Evolutionary conservation across 306 rosid genomes (phyloP), one percentile per base, ranked within the genome.

Genomic region (Corylus avellana): DNA sequence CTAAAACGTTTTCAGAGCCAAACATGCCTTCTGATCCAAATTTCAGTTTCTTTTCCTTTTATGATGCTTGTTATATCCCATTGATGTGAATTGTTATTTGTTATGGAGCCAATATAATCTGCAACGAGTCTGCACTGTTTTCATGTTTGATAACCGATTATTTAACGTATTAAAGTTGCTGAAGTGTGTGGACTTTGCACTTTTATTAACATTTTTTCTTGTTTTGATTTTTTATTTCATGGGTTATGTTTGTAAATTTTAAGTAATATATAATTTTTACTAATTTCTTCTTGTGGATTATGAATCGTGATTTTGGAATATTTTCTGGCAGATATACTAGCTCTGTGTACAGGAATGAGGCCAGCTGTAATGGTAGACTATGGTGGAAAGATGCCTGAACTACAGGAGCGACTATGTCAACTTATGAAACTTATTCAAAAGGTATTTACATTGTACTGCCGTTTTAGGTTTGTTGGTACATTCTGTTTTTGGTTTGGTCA

Each of bases 321-420:
- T 73, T 77, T 67, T 48, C 49, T 59, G 64, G 79, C 83, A 94
- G 98, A 94, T 84, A 77, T 94, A 55, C 62, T 86, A n/a, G 98
- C 97, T 3, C 84, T 94, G 54, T 86, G 77, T 35, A 89, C 98
- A 1, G 88, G 91, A 84, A 88, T 94, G 97, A 88, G 97, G 84
- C 84, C 96, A 4, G 93, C 89, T 53, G 88, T 94, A 1, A 87
- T 92, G 98, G 53, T 94, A 22, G 98, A 94, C 77, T 94, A 92
- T 62, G 98, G 97, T 4, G 97, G 97, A 85, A 90, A 83, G 84
- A 81, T 94, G 96, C 97, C 97, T 54, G 91, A 89, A 67, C 82
- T 94, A 25, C 97, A 88, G 71, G 85, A 92, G 73, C 86, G 88
- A 39, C 89, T 94, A 29, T 85, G 91, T 70, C 53, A 89, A 39